Evolutionary conservation across 495 filamentous ascomycete species (phyloP), one percentile per base, ranked within the genome.

Genomic region (Neurospora sp.): DNA sequence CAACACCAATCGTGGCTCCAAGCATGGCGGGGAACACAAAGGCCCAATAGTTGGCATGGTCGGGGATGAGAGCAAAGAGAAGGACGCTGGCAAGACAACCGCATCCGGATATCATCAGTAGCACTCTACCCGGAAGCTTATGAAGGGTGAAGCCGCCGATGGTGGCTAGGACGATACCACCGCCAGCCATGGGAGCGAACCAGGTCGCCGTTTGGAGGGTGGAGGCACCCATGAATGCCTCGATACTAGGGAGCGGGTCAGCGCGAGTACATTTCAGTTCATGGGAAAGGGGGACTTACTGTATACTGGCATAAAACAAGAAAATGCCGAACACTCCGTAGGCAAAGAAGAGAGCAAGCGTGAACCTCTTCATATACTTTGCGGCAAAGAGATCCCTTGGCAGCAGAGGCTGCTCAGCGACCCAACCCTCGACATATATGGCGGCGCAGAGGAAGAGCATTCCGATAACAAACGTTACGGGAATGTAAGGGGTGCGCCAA

Each of bases 21-120:
- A 95, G 81, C 94, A 96, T 97, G 35, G 92, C 83, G 0, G 94
- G 92, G 77, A 96, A 93, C 27, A 96, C 85, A 72, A 87, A 94
- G 0, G 90, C 87, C 83, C 83, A 86, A 72, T 83, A 86, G 42
- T 86, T 87, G 1, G 86, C 87, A 10, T 86, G 87, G 5, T 78
- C 69, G 4, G 93, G 92, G 69, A 91, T 87, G 18, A 94, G 75
- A 48, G 92, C 93, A 75, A 95, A 94, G 27, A 96, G 85, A 0
- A 94, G 76, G 0, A 87, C 88, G 9, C 89, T 88, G 23, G 89
- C 80, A 14, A 94, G 80, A 80, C 89, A 92, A 5, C 90, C 90
- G 1, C 88, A 78, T 2, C 89, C 89, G 7, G 91, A 90, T 42
- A 94, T 85, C 39, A 91, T 76, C 77, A 96, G 86, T 14, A 96